phyloP scores from a whole-genome alignment of 768 basidiomycete genomes.

The Mycena latifolia region DNA sequence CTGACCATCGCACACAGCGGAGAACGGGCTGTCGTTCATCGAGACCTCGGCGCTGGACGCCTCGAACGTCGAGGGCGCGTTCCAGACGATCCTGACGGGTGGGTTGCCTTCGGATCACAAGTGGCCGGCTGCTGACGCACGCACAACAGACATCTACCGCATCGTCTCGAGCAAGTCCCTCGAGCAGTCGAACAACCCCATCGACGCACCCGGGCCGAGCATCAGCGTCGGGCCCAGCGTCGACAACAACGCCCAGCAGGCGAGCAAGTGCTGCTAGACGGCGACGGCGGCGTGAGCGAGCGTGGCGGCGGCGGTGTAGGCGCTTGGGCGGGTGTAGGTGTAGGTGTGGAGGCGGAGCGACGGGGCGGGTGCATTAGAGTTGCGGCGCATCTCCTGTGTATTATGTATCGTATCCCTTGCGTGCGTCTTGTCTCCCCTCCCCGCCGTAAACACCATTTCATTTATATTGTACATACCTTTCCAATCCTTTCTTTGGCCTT shows the following conservation, averaged over 20 bases:
- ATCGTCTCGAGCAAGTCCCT: constrained; percentile 97
- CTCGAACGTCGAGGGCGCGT: constrained; percentile 96
- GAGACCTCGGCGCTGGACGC: constrained; percentile 99
- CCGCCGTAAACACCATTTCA: too few relatives aligned
- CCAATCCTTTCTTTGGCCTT: too few relatives aligned
- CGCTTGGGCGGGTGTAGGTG: background rate
- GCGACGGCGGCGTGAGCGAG: too few relatives aligned
- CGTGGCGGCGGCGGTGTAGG: too few relatives aligned
- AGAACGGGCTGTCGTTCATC: constrained; percentile 94
- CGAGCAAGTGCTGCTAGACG: constrained; percentile 68
- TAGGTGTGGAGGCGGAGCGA: too few relatives aligned
- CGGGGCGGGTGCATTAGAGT: constrained; percentile 14
- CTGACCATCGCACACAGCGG: constrained; percentile 63
- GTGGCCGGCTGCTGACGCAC: constrained; percentile 13
- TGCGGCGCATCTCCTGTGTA: constrained; percentile 16
- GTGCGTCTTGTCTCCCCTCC: too few relatives aligned
- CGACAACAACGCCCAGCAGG: constrained; percentile 68
- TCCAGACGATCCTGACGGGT: constrained; percentile 97
- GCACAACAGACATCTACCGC: constrained; percentile 88
- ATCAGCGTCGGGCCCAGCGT: constrained; percentile 87
- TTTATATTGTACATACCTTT: too few relatives aligned
- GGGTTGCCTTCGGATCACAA: constrained; percentile 34
- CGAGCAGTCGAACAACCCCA: constrained; percentile 84
- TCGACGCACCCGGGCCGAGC: constrained; percentile 85
- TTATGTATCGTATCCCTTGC: background rate